Percentiles rank a stretch among this genome's conserved stretches.
phyloP scores from a whole-genome alignment of 2,329 filamentous ascomycete species.

The Fusarium aywerte region DNA sequence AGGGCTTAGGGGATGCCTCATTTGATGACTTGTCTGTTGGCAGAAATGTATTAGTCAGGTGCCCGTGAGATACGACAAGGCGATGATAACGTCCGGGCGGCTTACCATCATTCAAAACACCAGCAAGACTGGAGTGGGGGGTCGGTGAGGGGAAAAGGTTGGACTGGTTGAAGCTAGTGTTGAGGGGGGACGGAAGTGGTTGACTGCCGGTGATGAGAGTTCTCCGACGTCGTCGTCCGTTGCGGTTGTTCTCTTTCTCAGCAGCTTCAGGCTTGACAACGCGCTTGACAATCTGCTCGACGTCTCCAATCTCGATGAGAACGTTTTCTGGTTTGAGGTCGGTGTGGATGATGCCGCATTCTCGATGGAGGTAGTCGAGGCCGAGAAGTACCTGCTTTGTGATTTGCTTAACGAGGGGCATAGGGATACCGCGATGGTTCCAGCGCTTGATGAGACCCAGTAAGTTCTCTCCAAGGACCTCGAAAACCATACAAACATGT shows the following conservation, averaged over 20 bases:
- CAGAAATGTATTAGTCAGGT: constrained; percentile 21
- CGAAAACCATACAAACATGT: constrained; percentile 99
- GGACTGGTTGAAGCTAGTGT: constrained; percentile 85
- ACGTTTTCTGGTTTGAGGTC: constrained; percentile 98
- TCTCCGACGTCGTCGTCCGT: constrained; percentile 86
- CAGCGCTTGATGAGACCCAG: constrained; percentile 96
- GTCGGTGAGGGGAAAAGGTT: constrained; percentile 74
- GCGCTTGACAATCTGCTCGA: constrained; percentile 97
- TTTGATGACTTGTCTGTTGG: constrained; percentile 51
- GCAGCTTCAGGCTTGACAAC: constrained; percentile 83
- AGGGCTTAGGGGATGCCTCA: constrained; percentile 62
- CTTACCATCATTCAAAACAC: constrained; percentile 84
- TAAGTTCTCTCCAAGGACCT: constrained; percentile 95
- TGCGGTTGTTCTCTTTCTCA: constrained; percentile 89
- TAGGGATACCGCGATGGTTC: constrained; percentile 97
- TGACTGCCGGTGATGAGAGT: constrained; percentile 98
- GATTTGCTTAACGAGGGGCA: constrained; percentile 97
- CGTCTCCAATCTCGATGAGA: constrained; percentile 97
- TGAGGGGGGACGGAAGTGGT: constrained; percentile 92
- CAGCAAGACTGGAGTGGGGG: constrained; percentile 81
- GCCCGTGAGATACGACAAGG: background rate
- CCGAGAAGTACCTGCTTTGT: constrained; percentile 97
- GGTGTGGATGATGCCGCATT: constrained; percentile 99
- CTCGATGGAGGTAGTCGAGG: constrained; percentile 94
- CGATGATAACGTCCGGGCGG: background rate